Evolutionary conservation across 805 yeast species (phyloP), one percentile per base, ranked within the genome.

Genomic region (Nakazawaea molendinolei): DNA sequence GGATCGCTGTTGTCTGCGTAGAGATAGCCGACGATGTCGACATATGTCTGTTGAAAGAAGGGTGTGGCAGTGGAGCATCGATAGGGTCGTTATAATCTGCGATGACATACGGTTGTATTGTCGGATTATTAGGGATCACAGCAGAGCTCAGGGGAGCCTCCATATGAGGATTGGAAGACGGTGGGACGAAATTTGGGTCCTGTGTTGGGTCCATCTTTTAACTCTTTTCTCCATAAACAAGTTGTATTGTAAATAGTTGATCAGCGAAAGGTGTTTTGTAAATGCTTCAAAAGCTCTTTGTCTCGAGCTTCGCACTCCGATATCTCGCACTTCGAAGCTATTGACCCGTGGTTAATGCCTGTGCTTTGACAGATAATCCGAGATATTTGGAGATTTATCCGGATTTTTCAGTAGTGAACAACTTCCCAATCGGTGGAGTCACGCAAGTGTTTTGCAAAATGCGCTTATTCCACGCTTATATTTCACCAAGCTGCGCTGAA

Each of bases 131-230:
- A 0, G 95, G 95, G 43, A 84, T 84, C 39, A 69, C 63, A 1
- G 78, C 74, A 3, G 78, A 66, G 4, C 85, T 81, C 9, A 84
- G 80, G 4, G 76, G 71, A 6, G 87, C 86, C 48, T 71, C 73
- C 34, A 71, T 58, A 40, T 74, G 63, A 31, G 74, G 74, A 44
- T 76, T 71, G 36, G 77, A 69, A 12, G 86, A 76, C 0, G 95
- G 95, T 8, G 95, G 95, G 33, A 79, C 76, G 57, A 86, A 89
- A 56, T 86, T 78, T 14, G 95, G 95, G 46, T 87, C 96, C 58
- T 80, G 75, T 4, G 90, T 82, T 16, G 97, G 97, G 55, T 89
- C 97, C 97, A 87, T 87, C 28, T 26, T 28, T 8, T 24, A 17
- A n/a, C 10, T 21, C 9, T 21, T 21, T 7, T 7, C 10, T 21